phyloP scores from a whole-genome alignment of 768 basidiomycete species.

The Phlebiopsis flavidoalba region DNA sequence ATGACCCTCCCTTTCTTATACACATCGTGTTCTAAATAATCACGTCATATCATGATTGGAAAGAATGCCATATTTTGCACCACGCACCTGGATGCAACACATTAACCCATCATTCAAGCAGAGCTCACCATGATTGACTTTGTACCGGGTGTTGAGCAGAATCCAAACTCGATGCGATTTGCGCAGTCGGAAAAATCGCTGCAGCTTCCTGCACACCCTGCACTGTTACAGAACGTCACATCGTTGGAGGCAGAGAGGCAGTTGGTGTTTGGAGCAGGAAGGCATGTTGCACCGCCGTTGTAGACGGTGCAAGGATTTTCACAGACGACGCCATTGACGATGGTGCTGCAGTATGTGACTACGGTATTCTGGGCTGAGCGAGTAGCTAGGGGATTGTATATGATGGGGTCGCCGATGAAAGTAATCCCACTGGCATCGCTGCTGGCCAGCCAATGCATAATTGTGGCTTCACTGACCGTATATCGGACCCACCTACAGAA shows the following conservation, averaged over 20 bases:
- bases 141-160: slow-evolving; percentile 29
- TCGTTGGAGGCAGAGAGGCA: slow-evolving; percentile 28
- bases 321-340: slow-evolving; percentile 19
- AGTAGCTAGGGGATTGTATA: slow-evolving; percentile 4
- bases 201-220: slow-evolving; percentile 23
- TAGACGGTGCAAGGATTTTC: slow-evolving; percentile 28
- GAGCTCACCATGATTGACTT: slow-evolving; percentile 19
- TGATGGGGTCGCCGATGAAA: slow-evolving; percentile 17
- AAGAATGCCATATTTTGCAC: no score
- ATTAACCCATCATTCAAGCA: not conserved
- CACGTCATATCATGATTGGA: no score
- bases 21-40: no score
- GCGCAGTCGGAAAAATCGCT: slow-evolving; percentile 20
- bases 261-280: slow-evolving; percentile 24
- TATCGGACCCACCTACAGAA: no score
- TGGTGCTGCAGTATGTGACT: slow-evolving; percentile 26
- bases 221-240: slow-evolving; percentile 25
- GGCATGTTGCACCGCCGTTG: slow-evolving; percentile 24
- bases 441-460: slow-evolving; percentile 14
- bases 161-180: slow-evolving; percentile 19
- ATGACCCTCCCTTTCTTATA: no score
- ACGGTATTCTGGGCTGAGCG: slow-evolving; percentile 18
- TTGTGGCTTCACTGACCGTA: not conserved
- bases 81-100: no score
- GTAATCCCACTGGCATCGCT: slow-evolving; percentile 18